These are phyloP conservation scores for Immersiporthe knoxdaviesiana DNA, from an alignment of 2,329 filamentous ascomycete genomes.

Conservation along the genomic window DNA sequence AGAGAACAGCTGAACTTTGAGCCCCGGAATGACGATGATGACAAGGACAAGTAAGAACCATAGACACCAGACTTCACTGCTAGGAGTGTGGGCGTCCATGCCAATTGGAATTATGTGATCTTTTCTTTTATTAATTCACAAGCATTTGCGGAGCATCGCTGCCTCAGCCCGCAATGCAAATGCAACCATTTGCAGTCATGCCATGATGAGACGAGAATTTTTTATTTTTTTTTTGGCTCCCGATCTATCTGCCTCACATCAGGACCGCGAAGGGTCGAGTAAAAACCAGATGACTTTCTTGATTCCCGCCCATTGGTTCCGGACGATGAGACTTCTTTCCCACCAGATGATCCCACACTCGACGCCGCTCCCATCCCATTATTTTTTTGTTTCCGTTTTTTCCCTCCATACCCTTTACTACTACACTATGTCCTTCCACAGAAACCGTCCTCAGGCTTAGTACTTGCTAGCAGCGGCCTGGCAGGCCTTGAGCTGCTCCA, in stretches of 20 bases:
- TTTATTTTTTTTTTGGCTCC: neutral
- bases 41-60: conserved; percentile 35
- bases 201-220: conserved; percentile 26
- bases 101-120: conserved; percentile 33
- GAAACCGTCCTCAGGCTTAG: conserved; percentile 46
- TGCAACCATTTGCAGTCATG: conserved; percentile 6
- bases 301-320: neutral
- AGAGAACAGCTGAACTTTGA: conserved; percentile 69
- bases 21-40: conserved; percentile 63
- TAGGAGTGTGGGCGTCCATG: neutral
- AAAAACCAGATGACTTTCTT: neutral
- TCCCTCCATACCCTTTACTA: neutral
- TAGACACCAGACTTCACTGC: too few species aligned
- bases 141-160: conserved; percentile 8
- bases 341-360: neutral
- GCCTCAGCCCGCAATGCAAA: conserved; percentile 17
- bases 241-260: neutral
- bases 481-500: conserved; percentile 94
- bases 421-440: neutral
- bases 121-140: conserved; percentile 8
- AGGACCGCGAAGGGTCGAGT: neutral
- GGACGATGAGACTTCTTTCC: neutral
- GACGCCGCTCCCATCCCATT: neutral
- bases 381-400: neutral
- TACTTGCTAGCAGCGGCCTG: conserved; percentile 76